phyloP scores from a whole-genome alignment of 2,329 filamentous ascomycete species.

The Didymella glomerata region DNA sequence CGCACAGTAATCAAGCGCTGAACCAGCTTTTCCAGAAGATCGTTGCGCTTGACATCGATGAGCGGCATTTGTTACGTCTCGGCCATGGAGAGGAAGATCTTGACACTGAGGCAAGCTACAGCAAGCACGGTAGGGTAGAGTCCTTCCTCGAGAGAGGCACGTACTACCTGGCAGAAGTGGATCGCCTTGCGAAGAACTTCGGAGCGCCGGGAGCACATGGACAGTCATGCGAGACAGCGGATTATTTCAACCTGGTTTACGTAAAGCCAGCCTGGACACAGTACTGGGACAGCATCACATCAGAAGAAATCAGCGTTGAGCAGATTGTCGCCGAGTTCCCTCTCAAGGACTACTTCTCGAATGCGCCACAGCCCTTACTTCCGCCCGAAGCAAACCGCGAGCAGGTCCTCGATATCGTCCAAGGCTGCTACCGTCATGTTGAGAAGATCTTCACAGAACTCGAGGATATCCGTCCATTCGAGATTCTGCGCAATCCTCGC shows the following conservation, averaged over 20 bases:
- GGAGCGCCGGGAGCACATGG: conserved; percentile 92
- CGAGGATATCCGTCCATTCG: conserved; percentile 92
- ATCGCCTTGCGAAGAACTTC: conserved; percentile 83
- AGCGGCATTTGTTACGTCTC: conserved; percentile 88
- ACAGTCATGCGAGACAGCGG: conserved; percentile 94
- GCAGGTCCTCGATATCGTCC: conserved; percentile 75
- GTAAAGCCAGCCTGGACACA: conserved; percentile 87
- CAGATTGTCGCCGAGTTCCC: conserved; percentile 80
- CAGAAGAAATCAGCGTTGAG: conserved; percentile 64
- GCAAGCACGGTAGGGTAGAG: conserved; percentile 93
- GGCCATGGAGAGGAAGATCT: conserved; percentile 97
- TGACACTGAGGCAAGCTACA: conserved; percentile 84
- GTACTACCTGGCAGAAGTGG: conserved; percentile 81
- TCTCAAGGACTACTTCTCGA: conserved; percentile 85
- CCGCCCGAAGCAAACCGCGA: conserved; percentile 70
- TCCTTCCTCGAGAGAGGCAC: conserved; percentile 91
- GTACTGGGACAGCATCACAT: conserved; percentile 73
- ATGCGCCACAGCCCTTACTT: conserved; percentile 88
- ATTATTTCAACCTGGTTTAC: conserved; percentile 95
- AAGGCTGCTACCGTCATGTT: conserved; percentile 89
- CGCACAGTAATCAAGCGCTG: conserved; percentile 96
- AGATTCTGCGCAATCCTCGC: conserved; percentile 85
- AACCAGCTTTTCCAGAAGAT: conserved; percentile 99
- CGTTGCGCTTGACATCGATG: conserved; percentile 92
- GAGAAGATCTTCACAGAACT: conserved; percentile 90